Evolutionary conservation across 129 eudicot species (phyloP).

Genomic region (Arctium minus): DNA sequence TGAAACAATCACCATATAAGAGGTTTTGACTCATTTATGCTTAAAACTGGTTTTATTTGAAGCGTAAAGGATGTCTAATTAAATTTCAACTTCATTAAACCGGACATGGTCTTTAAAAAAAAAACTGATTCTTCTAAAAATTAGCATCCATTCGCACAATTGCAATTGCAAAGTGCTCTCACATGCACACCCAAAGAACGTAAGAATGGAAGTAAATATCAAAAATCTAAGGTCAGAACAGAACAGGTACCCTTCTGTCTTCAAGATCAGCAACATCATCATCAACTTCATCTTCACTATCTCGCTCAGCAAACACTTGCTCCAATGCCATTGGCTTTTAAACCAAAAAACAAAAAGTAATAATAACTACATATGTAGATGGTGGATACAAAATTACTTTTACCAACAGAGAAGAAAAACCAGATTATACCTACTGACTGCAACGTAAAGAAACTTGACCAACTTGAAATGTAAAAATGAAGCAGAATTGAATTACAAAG

Average conservation of each 20-base stretch:
- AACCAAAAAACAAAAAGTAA: not conserved
- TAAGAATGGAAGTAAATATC: not conserved
- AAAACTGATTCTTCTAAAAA: not conserved
- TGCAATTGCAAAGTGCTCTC: not conserved
- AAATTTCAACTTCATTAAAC: no score
- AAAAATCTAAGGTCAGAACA: slow-evolving; percentile 3
- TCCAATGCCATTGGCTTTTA: slow-evolving; percentile 79
- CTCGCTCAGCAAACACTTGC: slow-evolving; percentile 76
- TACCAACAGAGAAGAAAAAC: not conserved
- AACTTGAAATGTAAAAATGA: not conserved
- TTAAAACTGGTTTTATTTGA: no score
- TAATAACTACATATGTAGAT: not conserved
- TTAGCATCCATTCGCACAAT: no score
- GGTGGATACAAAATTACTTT: not conserved
- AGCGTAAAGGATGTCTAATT: no score
- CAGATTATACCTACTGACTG: not conserved
- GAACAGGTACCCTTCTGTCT: slow-evolving; percentile 62
- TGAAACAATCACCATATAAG: no score
- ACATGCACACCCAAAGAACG: not conserved
- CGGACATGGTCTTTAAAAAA: no score
- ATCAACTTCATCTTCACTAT: slow-evolving; percentile 93
- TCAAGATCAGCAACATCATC: slow-evolving; percentile 87
- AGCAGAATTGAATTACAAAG: not conserved
- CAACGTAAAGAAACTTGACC: not conserved
- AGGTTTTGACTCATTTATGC: no score